These are phyloP conservation scores for Lactarius deliciosus DNA, from an alignment of 768 basidiomycete genomes.

Conservation along the genomic window DNA sequence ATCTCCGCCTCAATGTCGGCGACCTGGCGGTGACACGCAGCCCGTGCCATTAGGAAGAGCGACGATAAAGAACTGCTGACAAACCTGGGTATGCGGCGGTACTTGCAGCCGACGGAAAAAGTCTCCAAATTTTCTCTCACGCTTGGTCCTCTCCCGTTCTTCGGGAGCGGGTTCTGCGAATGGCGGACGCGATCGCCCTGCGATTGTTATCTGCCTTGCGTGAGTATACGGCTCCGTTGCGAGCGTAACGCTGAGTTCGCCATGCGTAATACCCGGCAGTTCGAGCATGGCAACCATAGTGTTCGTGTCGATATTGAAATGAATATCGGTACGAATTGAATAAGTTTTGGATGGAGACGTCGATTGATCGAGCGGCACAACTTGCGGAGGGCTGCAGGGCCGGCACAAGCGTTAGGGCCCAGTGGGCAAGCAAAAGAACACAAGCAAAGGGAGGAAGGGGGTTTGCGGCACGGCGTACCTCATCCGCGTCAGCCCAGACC, in stretches of 20 bases:
- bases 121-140: constrained; percentile 55
- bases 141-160: constrained; percentile 37
- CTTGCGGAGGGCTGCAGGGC: constrained; percentile 22
- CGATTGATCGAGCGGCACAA: constrained; percentile 8
- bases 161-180: constrained; percentile 37
- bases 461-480: constrained; percentile 25
- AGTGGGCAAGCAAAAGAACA: neutral
- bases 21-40: constrained; percentile 39
- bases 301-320: constrained; percentile 52
- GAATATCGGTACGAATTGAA: constrained; percentile 59
- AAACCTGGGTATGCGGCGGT: constrained; percentile 56
- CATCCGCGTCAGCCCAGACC: constrained; percentile 26
- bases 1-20: constrained; percentile 55
- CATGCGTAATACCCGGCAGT: constrained; percentile 62
- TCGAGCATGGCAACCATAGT: constrained; percentile 62
- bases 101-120: constrained; percentile 54
- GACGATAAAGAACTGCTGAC: constrained; percentile 31
- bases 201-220: constrained; percentile 59
- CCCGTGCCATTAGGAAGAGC: constrained; percentile 29
- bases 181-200: constrained; percentile 45
- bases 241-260: constrained; percentile 58
- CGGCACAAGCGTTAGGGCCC: constrained; percentile 16
- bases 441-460: neutral
- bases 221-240: constrained; percentile 61
- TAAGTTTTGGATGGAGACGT: constrained; percentile 31